phyloP scores from a whole-genome alignment of 176 grass and related monocot species.

The barley (Hordeum vulgare) region MorexV3_pseudomolecules_assembly NC_058524.1:222978576-222979075 shows the following conservation, averaged over 20 bases:
- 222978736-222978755: constrained; percentile 54
- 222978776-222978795: constrained; percentile 83
- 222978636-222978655: constrained; percentile 68
- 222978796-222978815: constrained; percentile 76
- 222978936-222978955: neutral
- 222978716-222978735: constrained; percentile 60
- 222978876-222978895: neutral
- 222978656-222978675: constrained; percentile 89
- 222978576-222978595: constrained; percentile 83
- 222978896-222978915: neutral
- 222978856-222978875: neutral
- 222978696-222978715: constrained; percentile 77
- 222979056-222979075: constrained; percentile 61
- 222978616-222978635: constrained; percentile 67
- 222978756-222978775: constrained; percentile 78
- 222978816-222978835: constrained; percentile 35
- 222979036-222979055: constrained; percentile 32
- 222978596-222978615: constrained; percentile 79
- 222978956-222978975: neutral
- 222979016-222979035: neutral
- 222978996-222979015: neutral
- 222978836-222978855: neutral
- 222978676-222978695: constrained; percentile 89
- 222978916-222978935: neutral
- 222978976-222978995: neutral